These are phyloP conservation scores for Nitzschia sp. DNA, from an alignment of 108 stramenopile species.

Conservation along the genomic window DNA sequence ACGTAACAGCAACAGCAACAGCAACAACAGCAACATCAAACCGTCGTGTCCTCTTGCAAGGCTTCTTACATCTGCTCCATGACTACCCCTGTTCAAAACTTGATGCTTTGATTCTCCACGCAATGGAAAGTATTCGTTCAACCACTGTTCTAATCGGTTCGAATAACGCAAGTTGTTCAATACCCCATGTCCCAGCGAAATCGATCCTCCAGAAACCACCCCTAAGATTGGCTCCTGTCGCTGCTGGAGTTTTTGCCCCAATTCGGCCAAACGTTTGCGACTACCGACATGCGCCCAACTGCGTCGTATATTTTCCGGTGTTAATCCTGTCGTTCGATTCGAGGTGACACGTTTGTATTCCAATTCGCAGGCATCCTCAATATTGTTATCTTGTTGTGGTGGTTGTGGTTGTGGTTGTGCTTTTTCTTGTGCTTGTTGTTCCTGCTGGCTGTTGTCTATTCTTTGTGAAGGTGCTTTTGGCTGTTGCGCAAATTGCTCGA, in stretches of 20 bases:
- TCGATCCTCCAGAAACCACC: slow-evolving; percentile 60
- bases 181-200: slow-evolving; percentile 56
- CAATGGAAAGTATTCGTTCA: slow-evolving; percentile 61
- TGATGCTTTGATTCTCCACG: slow-evolving; percentile 15
- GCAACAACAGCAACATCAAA: neutral
- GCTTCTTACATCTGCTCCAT: slow-evolving; percentile 46
- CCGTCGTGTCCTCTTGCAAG: neutral
- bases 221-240: slow-evolving; percentile 37
- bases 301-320: slow-evolving; percentile 41
- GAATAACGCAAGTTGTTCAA: slow-evolving; percentile 32
- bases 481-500: neutral
- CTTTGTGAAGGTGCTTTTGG: neutral
- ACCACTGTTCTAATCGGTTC: slow-evolving; percentile 50
- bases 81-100: slow-evolving; percentile 55
- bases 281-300: slow-evolving; percentile 54
- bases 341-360: slow-evolving; percentile 44
- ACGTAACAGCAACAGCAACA: neutral
- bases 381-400: neutral
- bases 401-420: neutral
- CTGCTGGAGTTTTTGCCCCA: slow-evolving; percentile 21
- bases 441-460: neutral
- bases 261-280: slow-evolving; percentile 33
- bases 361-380: slow-evolving; percentile 17
- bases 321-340: slow-evolving; percentile 42
- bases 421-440: neutral